These are phyloP conservation scores for Monosiga brevicollis DNA, from an alignment of 78 protist species.

Conservation along the genomic window DNA sequence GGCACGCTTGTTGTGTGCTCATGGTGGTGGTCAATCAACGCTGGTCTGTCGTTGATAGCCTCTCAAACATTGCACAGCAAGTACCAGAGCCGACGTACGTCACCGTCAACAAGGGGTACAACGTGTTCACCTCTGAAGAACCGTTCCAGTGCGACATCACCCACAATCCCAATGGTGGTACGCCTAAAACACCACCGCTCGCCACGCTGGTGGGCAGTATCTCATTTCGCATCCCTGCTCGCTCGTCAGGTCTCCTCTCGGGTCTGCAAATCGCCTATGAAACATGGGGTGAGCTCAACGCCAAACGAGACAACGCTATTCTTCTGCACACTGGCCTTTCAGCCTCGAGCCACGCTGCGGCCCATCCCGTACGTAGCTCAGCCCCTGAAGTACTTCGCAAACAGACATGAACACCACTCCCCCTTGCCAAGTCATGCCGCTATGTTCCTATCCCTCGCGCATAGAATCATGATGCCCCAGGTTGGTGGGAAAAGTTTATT, in stretches of 20 bases:
- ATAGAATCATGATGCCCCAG: neutral
- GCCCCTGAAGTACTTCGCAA: too few species aligned
- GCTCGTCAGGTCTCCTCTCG: conserved; percentile 4
- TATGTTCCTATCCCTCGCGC: too few species aligned
- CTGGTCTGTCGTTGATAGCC: neutral
- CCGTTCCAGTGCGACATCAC: neutral
- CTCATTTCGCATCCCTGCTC: neutral
- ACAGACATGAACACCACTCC: too few species aligned
- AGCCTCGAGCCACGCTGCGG: conserved; percentile 16
- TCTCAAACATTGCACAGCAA: neutral
- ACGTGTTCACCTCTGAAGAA: neutral
- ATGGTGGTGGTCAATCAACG: too few species aligned
- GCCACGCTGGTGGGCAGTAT: neutral
- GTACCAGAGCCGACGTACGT: neutral
- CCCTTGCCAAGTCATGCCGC: too few species aligned
- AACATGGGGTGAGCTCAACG: conserved; percentile 24
- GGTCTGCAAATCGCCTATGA: conserved; percentile 1
- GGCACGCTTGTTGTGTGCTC: too few species aligned
- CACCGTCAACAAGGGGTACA: neutral
- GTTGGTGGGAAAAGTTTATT: conserved; percentile 41
- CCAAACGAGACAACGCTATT: neutral
- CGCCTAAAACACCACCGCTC: neutral
- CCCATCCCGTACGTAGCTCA: neutral
- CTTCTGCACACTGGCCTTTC: conserved; percentile 31
- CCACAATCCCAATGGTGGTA: neutral